Evolutionary conservation across 352 stramenopile species (phyloP), one percentile per base, ranked within the genome.

Genomic region (Phytopythium oedochilum): DNA sequence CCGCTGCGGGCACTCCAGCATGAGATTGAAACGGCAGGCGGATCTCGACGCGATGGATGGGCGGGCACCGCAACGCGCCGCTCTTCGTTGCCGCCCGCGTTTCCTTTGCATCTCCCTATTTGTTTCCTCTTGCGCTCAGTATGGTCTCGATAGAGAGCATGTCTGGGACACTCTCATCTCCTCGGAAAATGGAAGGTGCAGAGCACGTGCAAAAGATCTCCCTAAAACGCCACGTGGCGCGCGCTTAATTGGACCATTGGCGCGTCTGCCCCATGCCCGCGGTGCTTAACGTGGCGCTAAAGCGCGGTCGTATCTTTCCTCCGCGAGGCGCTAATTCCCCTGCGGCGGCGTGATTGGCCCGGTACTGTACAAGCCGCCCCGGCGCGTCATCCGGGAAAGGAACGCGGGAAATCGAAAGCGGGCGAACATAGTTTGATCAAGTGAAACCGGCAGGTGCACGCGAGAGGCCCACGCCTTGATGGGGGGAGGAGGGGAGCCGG

Each of bases 181-280:
- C 22, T 53, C 39, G 57, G 52, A 65, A 65, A 61, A 64, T 69
- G 44, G 59, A 66, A 74, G 53, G 50, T 59, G 57, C 38, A 38
- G 48, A 38, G 48, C 48, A 51, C 12, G 39, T 14, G 52, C 39
- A 15, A 57, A 32, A 47, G 36, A 55, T 31, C 23, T 7, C 36
- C 35, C 36, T 32, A 32, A 54, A 55, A 48, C 31, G 15, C 36
- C 35, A 34, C 5, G 28, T 51, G 39, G n/a, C n/a, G 11, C 9
- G 1, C 3, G 8, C 39, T 45, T 28, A 45, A 45, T 28, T 20
- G 39, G n/a, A 28, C n/a, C 11, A 28, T 28, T 18, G 39, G 8
- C 7, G 39, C 6, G 9, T 8, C 10, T 26, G 10, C 17, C n/a
- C 25, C 29, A 32, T 32, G 5, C 29, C 5, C 5, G 29, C 29